A percentile compares a stretch with the other conserved stretches of the same genome.
These are phyloP conservation scores for Priceomyces melissophilus DNA, from an alignment of 805 yeast genomes.

Conservation along the genomic window DNA sequence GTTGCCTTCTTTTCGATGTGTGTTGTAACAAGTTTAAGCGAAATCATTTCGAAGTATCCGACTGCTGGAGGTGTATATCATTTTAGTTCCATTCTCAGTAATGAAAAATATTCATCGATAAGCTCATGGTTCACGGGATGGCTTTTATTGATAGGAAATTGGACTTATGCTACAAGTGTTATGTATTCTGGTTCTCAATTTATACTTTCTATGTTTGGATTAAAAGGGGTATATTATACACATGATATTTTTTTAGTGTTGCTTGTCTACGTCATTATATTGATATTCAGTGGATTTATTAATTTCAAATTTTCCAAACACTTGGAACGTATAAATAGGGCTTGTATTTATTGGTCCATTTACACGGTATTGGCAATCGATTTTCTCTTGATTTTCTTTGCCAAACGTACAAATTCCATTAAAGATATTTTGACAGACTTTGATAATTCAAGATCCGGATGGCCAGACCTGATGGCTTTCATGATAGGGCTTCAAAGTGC, in stretches of 20 bases:
- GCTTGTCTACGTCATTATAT: slow-evolving; percentile 52
- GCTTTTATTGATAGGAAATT: slow-evolving; percentile 68
- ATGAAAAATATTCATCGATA: slow-evolving; percentile 50
- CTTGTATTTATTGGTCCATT: slow-evolving; percentile 74
- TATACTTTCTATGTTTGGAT: slow-evolving; percentile 61
- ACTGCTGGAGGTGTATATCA: slow-evolving; percentile 76
- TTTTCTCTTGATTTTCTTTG: slow-evolving; percentile 56
- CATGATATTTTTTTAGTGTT: slow-evolving; percentile 56
- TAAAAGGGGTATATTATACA: slow-evolving; percentile 56
- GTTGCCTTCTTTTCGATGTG: slow-evolving; percentile 62
- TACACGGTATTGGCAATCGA: slow-evolving; percentile 69
- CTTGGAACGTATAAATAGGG: slow-evolving; percentile 60
- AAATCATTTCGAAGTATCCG: slow-evolving; percentile 73
- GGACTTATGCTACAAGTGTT: slow-evolving; percentile 73
- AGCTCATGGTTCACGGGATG: slow-evolving; percentile 80
- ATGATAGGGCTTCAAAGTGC: slow-evolving; percentile 76
- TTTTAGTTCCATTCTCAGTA: slow-evolving; percentile 68
- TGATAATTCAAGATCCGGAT: slow-evolving; percentile 72
- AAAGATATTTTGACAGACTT: slow-evolving; percentile 60
- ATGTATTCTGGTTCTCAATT: slow-evolving; percentile 76
- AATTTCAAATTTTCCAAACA: slow-evolving; percentile 58
- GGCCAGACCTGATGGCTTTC: slow-evolving; percentile 70
- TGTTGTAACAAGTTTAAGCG: slow-evolving; percentile 71
- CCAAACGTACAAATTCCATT: slow-evolving; percentile 55
- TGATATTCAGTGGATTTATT: slow-evolving; percentile 57